Evolutionary conservation across 208 protist species (phyloP).

Genomic region (Acanthamoeba polyphaga): DNA sequence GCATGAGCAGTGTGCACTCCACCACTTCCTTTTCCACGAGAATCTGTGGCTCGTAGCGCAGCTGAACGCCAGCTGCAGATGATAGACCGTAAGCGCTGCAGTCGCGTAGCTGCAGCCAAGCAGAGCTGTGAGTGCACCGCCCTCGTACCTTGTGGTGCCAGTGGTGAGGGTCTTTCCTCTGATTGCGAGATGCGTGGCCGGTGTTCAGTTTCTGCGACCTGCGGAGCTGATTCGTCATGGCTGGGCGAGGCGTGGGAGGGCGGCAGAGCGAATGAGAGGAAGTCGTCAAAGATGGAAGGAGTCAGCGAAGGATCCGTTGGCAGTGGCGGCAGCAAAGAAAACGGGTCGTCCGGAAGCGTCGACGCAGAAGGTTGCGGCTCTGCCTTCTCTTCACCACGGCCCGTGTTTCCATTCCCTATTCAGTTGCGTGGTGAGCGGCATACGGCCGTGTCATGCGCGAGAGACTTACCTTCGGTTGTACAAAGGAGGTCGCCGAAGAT

Average conservation of each 20-base stretch:
- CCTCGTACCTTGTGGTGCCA: too few species aligned
- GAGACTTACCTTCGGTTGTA: not conserved
- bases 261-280: not conserved
- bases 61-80: not conserved
- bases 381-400: not conserved
- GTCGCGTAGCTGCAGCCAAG: too few species aligned
- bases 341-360: not conserved
- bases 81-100: not conserved
- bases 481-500: not conserved
- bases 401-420: too few species aligned
- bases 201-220: not conserved
- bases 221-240: not conserved
- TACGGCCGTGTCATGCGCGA: not conserved
- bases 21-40: not conserved
- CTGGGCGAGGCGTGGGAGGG: not conserved
- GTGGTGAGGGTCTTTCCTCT: too few species aligned
- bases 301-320: not conserved
- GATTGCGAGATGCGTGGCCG: too few species aligned
- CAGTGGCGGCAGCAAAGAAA: not conserved
- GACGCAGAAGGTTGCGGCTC: not conserved
- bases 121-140: too few species aligned
- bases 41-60: conserved; percentile 7
- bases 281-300: conserved; percentile 38
- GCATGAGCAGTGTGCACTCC: not conserved
- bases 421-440: too few species aligned